These are phyloP conservation scores for Penicillium simplicissimum DNA, from an alignment of 495 filamentous ascomycete species.

Conservation along the genomic window DNA sequence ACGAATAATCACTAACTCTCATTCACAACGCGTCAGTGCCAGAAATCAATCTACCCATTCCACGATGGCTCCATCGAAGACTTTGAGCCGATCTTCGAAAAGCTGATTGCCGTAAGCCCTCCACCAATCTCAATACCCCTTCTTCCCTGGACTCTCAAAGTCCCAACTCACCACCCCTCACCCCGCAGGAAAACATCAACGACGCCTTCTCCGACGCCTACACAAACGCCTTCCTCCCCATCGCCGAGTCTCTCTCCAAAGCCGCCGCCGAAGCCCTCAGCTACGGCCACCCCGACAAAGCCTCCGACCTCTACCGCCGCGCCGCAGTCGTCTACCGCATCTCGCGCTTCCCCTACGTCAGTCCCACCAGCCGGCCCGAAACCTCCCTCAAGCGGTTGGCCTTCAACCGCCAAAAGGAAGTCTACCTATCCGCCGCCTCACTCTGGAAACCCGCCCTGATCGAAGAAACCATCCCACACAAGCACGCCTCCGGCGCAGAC, in stretches of 20 bases:
- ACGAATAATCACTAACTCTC: slow-evolving; percentile 11
- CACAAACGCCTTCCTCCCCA: slow-evolving; percentile 61
- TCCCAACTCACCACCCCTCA: not conserved
- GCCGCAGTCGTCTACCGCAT: slow-evolving; percentile 74
- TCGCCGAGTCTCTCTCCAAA: slow-evolving; percentile 53
- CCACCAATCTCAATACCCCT: not conserved
- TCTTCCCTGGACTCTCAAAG: not conserved
- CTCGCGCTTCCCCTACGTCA: slow-evolving; percentile 70
- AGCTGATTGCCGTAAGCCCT: slow-evolving; percentile 56
- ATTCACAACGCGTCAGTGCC: slow-evolving; percentile 43
- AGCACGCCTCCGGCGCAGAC: slow-evolving; percentile 47
- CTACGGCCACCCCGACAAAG: slow-evolving; percentile 46
- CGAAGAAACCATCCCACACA: slow-evolving; percentile 64
- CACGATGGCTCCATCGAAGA: slow-evolving; percentile 70
- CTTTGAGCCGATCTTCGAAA: slow-evolving; percentile 69
- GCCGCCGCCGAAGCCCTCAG: slow-evolving; percentile 49
- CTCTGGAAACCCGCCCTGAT: slow-evolving; percentile 55
- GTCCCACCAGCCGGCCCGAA: slow-evolving; percentile 36
- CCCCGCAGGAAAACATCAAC: slow-evolving; percentile 53
- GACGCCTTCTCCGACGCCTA: slow-evolving; percentile 65
- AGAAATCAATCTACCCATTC: slow-evolving; percentile 73
- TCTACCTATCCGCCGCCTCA: slow-evolving; percentile 59
- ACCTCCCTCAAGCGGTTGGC: slow-evolving; percentile 56
- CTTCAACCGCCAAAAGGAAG: slow-evolving; percentile 67
- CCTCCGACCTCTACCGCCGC: slow-evolving; percentile 65